Base-by-base conservation (phyloP, 2,329 filamentous ascomycete species). In the Fusarium sp. region DNA sequence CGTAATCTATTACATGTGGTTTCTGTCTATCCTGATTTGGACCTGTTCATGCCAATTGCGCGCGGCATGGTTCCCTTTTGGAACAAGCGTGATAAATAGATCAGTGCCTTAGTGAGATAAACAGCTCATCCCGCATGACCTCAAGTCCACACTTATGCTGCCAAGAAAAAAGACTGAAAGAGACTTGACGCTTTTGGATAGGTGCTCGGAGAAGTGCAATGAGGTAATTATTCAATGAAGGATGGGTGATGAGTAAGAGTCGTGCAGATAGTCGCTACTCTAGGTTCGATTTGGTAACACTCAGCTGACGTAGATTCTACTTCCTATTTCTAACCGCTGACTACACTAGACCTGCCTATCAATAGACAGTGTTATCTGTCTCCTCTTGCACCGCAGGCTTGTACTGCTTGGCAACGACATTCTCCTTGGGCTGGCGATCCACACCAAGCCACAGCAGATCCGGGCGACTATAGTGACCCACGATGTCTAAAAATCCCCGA, bases 381-480 rank as follows among this genome's bases (percentile, higher is more conserved):
- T 61, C 66, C 15, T 71, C 67, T 18, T 61, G 45, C 10, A 44
- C 30, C 0, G 20, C 24, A 18, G 60, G 26, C 38, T 70, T 72
- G 54, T 72, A 36, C 33, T 61, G 53, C 44, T 68, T 72, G 2
- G 30, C 35, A 38, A 75, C 38, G 2, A 76, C 65, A n/a, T 70
- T 65, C 22, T 69, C 54, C 48, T 75, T 78, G 1, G 68, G 57
- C 22, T 68, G 48, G 5, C 31, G 65, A 41, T 78, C 76, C 20
- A 76, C 72, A 12, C 76, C 75, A n/a, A 85, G 73, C 72, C 83
- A 83, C 42, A 85, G 73, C 54, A 83, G 77, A 61, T 85, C 83
- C 1, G 83, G 82, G 11, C 82, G 75, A 28, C 80, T 79, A 60
- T 84, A 80, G 47, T 80, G 79, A 1, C 76, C 77, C 12, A 78